Evolutionary conservation across 2,329 filamentous ascomycete species (phyloP).

Genomic region (Colletotrichum sp.): DNA sequence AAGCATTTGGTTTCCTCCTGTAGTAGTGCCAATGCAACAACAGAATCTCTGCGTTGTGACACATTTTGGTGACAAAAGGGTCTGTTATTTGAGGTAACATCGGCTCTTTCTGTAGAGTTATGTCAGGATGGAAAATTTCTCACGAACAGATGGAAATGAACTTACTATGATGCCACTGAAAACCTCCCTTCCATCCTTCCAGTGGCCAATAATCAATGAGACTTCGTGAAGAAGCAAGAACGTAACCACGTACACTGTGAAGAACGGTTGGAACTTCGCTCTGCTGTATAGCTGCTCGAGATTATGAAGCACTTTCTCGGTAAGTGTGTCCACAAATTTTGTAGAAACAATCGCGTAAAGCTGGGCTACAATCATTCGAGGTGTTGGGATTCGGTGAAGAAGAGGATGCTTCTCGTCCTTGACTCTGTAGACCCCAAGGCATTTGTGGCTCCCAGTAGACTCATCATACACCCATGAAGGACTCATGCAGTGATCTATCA

Average conservation of each 20-base stretch:
- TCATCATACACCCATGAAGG: conserved; percentile 45
- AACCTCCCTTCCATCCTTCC: neutral
- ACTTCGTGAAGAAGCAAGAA: conserved; percentile 44
- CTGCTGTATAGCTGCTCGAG: conserved; percentile 32
- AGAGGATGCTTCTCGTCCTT: conserved; percentile 41
- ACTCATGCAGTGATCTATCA: conserved; percentile 29
- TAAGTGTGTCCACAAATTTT: conserved; percentile 36
- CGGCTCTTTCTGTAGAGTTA: neutral
- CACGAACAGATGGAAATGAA: neutral
- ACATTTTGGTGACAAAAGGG: conserved; percentile 27
- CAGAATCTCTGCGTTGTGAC: conserved; percentile 49
- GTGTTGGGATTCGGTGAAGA: conserved; percentile 40
- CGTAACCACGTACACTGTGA: conserved; percentile 40
- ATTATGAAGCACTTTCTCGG: conserved; percentile 34
- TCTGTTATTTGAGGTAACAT: neutral
- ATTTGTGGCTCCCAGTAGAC: conserved; percentile 43
- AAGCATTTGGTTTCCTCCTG: neutral
- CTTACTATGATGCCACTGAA: neutral
- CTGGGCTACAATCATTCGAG: conserved; percentile 50
- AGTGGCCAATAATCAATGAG: neutral
- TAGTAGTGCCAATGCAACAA: conserved; percentile 58
- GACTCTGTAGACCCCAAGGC: conserved; percentile 26
- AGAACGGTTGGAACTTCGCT: conserved; percentile 26
- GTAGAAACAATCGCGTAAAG: conserved; percentile 46
- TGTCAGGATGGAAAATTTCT: neutral